Base-by-base conservation (phyloP, 1,284 basidiomycete species). In the Cystobasidium slooffiae region DNA sequence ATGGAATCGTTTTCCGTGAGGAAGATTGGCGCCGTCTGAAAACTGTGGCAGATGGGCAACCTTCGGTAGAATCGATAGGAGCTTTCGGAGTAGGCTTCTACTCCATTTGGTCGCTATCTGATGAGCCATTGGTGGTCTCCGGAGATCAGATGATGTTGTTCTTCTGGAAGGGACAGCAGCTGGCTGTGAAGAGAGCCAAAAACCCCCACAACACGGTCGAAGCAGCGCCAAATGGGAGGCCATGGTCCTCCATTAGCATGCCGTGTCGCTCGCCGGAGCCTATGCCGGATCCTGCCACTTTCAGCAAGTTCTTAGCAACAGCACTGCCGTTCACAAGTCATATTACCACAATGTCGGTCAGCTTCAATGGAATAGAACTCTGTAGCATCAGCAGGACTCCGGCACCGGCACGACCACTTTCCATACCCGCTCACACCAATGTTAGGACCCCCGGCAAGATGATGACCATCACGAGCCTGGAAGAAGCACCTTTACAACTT, bases 211-310 rank as follows among this genome's bases (percentile, higher is more conserved):
- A 63, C 1, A 63, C 22, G 41, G 47, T 8, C 47, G 53, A 74
- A 39, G 58, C 72, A n/a, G 64, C 75, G 49, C 55, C 63, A 24
- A 39, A 72, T 18, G 76, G 78, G 37, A 77, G 84, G 39, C 84
- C 86, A 12, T 97, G 94, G 93, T 97, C 96, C 3, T 88, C 90
- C 0, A 97, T 99, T 82, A 88, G 92, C 76, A 96, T 99, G 92
- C 85, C 86, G 2, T 86, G 98, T 1, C 88, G 97, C 51, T 92
- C 97, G 81, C 88, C 91, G 1, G 85, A 87, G 0, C 88, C 93
- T 0, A 90, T 97, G 61, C 94, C 95, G 10, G 86, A 88, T 3
- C 86, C 91, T 4, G 75, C 76, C 69, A 75, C 76, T 53, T 78
- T 80, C 55, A 88, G 91, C 44, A 88, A 92, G 46, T 99, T 99